A percentile compares a stretch with the other conserved stretches of the same genome.
phyloP scores from a whole-genome alignment of 2,329 filamentous ascomycete species.

The Aspergillus aculeatinus region DNA sequence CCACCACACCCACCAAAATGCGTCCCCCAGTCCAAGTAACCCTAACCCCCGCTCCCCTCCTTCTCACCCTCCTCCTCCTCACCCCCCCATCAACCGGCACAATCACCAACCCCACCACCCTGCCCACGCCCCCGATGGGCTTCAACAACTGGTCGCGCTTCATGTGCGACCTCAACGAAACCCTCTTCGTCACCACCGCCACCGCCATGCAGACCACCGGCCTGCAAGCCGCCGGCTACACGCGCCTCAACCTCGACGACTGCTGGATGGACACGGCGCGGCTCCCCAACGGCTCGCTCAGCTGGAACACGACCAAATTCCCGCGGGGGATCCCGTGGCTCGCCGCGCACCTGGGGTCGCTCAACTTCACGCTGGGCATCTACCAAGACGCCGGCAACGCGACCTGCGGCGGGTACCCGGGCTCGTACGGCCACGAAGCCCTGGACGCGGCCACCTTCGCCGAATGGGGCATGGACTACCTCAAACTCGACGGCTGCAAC shows the following conservation, averaged over 20 bases:
- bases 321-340: constrained; percentile 48
- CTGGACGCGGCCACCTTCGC: constrained; percentile 43
- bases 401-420: constrained; percentile 48
- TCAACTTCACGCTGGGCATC: constrained; percentile 48
- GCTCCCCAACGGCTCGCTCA: constrained; percentile 38
- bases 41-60: background rate
- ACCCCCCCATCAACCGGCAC: constrained; percentile 8
- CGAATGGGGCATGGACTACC: constrained; percentile 45
- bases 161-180: constrained; percentile 50
- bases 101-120: constrained; percentile 20
- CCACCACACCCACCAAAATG: background rate
- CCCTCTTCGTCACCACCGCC: constrained; percentile 50
- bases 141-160: constrained; percentile 55
- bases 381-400: constrained; percentile 47
- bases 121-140: constrained; percentile 50
- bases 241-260: constrained; percentile 48
- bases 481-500: constrained; percentile 52
- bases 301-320: constrained; percentile 45
- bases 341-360: constrained; percentile 37
- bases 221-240: constrained; percentile 40
- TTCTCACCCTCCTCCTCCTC: background rate
- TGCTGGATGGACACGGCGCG: constrained; percentile 45
- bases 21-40: background rate
- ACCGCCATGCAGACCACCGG: constrained; percentile 47
- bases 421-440: constrained; percentile 43